These are phyloP conservation scores for Acarospora socialis DNA, from an alignment of 2,329 filamentous ascomycete genomes.

Conservation along the genomic window DNA sequence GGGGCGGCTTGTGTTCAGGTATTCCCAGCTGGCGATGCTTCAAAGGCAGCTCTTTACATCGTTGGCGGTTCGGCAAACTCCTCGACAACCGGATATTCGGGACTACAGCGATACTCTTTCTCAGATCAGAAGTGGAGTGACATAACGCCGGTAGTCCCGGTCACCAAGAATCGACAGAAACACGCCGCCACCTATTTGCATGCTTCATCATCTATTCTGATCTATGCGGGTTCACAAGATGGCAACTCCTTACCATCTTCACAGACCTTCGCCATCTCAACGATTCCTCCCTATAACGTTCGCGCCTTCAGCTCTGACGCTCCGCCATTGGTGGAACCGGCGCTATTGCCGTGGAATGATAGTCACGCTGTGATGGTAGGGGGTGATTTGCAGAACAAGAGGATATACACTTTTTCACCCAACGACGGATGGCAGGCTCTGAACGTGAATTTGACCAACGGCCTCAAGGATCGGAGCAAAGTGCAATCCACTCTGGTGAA, in stretches of 20 bases:
- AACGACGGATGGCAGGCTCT: slow-evolving; percentile 52
- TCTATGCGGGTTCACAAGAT: slow-evolving; percentile 64
- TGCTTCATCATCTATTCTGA: slow-evolving; percentile 54
- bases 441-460: slow-evolving; percentile 46
- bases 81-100: slow-evolving; percentile 46
- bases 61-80: slow-evolving; percentile 55
- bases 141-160: slow-evolving; percentile 33
- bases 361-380: slow-evolving; percentile 61
- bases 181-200: slow-evolving; percentile 67
- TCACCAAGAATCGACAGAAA: slow-evolving; percentile 54
- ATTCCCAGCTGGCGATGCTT: slow-evolving; percentile 41
- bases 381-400: slow-evolving; percentile 49
- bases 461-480: slow-evolving; percentile 44
- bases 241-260: slow-evolving; percentile 45
- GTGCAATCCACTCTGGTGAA: slow-evolving; percentile 52
- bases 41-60: slow-evolving; percentile 56
- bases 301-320: slow-evolving; percentile 43
- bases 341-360: slow-evolving; percentile 61
- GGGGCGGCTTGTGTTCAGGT: slow-evolving; percentile 66
- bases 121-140: slow-evolving; percentile 43
- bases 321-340: slow-evolving; percentile 51
- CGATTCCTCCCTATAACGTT: slow-evolving; percentile 50
- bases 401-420: slow-evolving; percentile 59
- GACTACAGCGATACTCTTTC: slow-evolving; percentile 58
- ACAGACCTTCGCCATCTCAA: slow-evolving; percentile 61